phyloP scores from a whole-genome alignment of 2,329 filamentous ascomycete genomes.

The Fusarium keratoplasticum region DNA sequence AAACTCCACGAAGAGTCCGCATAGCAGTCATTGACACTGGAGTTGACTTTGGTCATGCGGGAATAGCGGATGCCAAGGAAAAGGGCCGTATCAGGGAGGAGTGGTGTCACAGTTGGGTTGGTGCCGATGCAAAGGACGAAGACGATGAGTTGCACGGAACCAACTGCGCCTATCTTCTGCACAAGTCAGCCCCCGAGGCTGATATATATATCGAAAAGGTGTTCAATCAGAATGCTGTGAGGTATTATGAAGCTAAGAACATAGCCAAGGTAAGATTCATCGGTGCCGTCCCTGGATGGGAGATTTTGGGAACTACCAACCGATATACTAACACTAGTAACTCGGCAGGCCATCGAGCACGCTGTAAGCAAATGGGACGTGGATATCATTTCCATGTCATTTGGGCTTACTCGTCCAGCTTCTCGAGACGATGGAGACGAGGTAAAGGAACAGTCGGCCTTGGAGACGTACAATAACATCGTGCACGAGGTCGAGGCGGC shows the following conservation, averaged over 20 bases:
- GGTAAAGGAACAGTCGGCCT: background rate
- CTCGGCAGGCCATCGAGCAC: background rate
- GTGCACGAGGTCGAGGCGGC: background rate
- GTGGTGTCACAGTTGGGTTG: background rate
- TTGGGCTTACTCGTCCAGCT: background rate
- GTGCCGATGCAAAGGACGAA: background rate
- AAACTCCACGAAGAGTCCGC: background rate
- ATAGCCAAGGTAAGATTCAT: background rate
- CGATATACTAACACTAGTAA: background rate
- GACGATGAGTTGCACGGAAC: background rate
- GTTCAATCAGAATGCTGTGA: background rate
- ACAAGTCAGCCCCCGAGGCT: background rate
- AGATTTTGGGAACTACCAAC: background rate
- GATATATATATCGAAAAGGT: background rate
- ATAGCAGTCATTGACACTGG: background rate
- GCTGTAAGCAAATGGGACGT: background rate
- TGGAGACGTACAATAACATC: background rate
- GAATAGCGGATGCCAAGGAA: background rate
- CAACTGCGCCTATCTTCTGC: background rate
- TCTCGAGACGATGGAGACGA: background rate
- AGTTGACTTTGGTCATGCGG: background rate
- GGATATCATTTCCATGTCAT: background rate
- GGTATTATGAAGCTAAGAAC: background rate
- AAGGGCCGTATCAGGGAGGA: background rate
- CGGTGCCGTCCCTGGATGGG: background rate